These are phyloP conservation scores for Jamesozyma rosinii DNA, from an alignment of 805 yeast genomes.

Conservation along the genomic window DNA sequence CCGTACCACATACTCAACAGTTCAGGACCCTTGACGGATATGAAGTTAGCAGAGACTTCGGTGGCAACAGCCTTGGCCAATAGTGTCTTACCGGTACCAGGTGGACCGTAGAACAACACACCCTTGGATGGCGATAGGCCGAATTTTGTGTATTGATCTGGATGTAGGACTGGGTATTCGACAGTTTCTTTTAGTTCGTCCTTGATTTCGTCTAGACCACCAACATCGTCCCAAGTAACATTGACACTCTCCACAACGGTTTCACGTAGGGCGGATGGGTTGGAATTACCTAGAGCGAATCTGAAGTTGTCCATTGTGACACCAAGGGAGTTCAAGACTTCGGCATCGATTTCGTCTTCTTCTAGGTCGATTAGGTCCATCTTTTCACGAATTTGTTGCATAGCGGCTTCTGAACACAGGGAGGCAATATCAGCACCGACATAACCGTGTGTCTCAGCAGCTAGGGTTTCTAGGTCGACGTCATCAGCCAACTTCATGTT, in stretches of 20 bases:
- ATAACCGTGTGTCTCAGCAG: slow-evolving; percentile 97
- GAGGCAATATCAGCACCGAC: slow-evolving; percentile 99
- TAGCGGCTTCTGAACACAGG: slow-evolving; percentile 98
- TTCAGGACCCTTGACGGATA: slow-evolving; percentile 51
- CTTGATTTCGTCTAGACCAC: slow-evolving; percentile 94
- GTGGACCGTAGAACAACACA: slow-evolving; percentile 97
- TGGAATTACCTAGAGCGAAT: slow-evolving; percentile 94
- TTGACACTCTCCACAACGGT: slow-evolving; percentile 98
- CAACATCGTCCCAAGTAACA: slow-evolving; percentile 99
- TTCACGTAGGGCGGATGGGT: slow-evolving; percentile 98
- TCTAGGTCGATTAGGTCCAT: slow-evolving; percentile 71
- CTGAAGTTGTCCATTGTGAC: slow-evolving; percentile 98
- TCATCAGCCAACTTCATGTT: slow-evolving; percentile 95
- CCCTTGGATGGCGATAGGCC: slow-evolving; percentile 98
- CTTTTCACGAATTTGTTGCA: slow-evolving; percentile 99
- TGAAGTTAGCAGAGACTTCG: slow-evolving; percentile 96
- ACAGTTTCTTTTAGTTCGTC: slow-evolving; percentile 97
- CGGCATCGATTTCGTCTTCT: slow-evolving; percentile 81
- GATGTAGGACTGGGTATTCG: slow-evolving; percentile 96
- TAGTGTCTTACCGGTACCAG: slow-evolving; percentile 99
- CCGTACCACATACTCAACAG: slow-evolving; percentile 97
- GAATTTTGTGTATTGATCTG: slow-evolving; percentile 96
- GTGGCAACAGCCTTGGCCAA: slow-evolving; percentile 99
- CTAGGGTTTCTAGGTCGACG: slow-evolving; percentile 91
- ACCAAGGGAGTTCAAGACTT: slow-evolving; percentile 88